A percentile compares a stretch with the other conserved stretches of the same genome.
Conservation (phyloP, 1,284 basidiomycete species). For the Moesziomyces sp. region DNA sequence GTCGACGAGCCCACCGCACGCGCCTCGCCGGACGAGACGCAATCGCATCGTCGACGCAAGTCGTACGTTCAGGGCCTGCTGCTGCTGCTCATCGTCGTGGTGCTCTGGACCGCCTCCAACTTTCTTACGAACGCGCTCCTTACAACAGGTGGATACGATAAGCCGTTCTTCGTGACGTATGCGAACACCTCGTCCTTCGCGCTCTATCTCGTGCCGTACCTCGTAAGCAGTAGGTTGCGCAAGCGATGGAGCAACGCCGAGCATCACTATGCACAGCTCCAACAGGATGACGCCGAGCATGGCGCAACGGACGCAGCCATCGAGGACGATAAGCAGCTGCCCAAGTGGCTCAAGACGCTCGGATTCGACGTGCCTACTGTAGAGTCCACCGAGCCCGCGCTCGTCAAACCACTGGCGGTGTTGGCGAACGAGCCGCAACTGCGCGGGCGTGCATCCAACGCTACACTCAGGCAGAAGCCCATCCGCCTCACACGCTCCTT, state of each 20-base stretch:
- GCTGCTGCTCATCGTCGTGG: conserved; percentile 80
- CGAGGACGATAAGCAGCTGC: conserved; percentile 20
- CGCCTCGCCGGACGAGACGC: conserved; percentile 2
- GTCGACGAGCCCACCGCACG: not conserved
- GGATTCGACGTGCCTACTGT: conserved; percentile 55
- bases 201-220: conserved; percentile 84
- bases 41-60: conserved; percentile 28
- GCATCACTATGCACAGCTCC: conserved; percentile 8
- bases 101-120: conserved; percentile 77
- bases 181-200: conserved; percentile 87
- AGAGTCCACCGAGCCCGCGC: conserved; percentile 1
- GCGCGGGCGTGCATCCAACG: conserved; percentile 10
- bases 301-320: conserved; percentile 9
- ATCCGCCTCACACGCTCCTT: conserved; percentile 23
- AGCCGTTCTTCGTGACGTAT: conserved; percentile 76
- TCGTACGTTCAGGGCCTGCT: conserved; percentile 77
- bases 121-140: conserved; percentile 64
- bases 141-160: conserved; percentile 64
- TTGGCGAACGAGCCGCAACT: conserved; percentile 24
- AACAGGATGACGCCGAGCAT: conserved; percentile 14
- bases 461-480: conserved; percentile 23
- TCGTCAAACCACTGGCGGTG: conserved; percentile 21
- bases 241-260: conserved; percentile 19
- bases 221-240: conserved; percentile 44
- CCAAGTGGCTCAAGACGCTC: conserved; percentile 52